These are phyloP conservation scores for Podaxis sp. DNA, from an alignment of 768 basidiomycete genomes.

Conservation along the genomic window DNA sequence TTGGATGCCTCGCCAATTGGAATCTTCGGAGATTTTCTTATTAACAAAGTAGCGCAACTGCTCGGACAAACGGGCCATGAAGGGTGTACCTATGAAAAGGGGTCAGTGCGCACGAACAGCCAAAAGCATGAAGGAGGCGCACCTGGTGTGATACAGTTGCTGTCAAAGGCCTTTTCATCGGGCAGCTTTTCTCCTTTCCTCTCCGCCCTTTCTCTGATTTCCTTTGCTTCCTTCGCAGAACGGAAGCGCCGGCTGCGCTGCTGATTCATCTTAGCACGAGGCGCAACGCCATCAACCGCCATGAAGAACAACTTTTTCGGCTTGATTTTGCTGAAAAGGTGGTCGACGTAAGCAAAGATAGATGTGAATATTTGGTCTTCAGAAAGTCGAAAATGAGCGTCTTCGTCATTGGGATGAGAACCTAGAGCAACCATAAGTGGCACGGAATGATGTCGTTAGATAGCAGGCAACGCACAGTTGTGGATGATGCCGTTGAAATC, in stretches of 20 bases:
- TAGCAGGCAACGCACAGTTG: conserved; percentile 49
- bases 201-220: conserved; percentile 83
- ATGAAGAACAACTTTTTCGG: conserved; percentile 98
- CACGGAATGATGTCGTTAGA: background rate
- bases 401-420: conserved; percentile 96
- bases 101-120: background rate
- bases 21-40: conserved; percentile 97
- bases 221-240: conserved; percentile 89
- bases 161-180: conserved; percentile 94
- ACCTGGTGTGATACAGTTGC: conserved; percentile 99
- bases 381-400: conserved; percentile 91
- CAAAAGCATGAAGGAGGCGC: conserved; percentile 22
- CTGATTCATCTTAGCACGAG: conserved; percentile 99
- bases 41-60: conserved; percentile 96
- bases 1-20: conserved; percentile 89
- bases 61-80: conserved; percentile 90
- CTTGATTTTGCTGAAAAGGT: conserved; percentile 95
- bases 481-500: conserved; percentile 96
- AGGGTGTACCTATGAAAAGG: conserved; percentile 69
- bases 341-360: conserved; percentile 96
- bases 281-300: conserved; percentile 97
- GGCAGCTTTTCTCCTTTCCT: conserved; percentile 89
- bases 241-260: conserved; percentile 92
- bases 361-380: conserved; percentile 98
- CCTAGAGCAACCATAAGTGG: conserved; percentile 32